Evolutionary conservation across 306 rosid genomes (phyloP), one percentile per base, ranked within the genome.

Genomic region (barrel medic (Medicago truncatula)): DNA sequence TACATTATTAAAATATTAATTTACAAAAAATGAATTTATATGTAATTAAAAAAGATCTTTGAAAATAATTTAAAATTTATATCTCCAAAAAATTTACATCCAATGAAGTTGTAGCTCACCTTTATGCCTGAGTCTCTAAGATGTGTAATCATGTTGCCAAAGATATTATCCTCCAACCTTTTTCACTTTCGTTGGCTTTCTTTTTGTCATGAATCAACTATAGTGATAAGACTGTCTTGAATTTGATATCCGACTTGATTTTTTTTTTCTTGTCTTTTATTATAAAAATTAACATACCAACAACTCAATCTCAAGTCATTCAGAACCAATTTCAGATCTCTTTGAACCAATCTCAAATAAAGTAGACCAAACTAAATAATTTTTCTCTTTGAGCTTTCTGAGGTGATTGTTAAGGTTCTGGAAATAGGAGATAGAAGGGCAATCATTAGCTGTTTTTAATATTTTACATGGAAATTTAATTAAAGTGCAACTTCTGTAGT

Each of bases 51-150:
- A 3, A 31, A 15, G 21, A 63, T 63, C 39, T 65, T 17, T 65
- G 1, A 17, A 40, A 28, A n/a, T 34, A 25, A 1, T 62, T 8
- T 34, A 0, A 34, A 36, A 7, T 36, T 62, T 62, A 14, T 59
- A 59, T 21, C 13, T 1, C 66, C 40, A 4, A 28, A 59, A 25
- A 25, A 59, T 10, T 25, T 59, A 25, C 34, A 59, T 25, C 10
- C 18, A 25, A 25, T 28, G 66, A 25, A 5, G 9, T 28, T 59
- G 66, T 59, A 25, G n/a, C 60, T 11, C 76, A 70, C 74, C 74
- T 70, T 52, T 10, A 52, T 16, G 3, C 20, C 31, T 8, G 41
- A 49, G 46, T 31, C 60, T 69, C 44, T 23, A 67, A 47, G 38
- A 34, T 34, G 38, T 34, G 7, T 34, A 34, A 34, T 34, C 47